Evolutionary conservation across 345 rosid species (phyloP).

Genomic region (Euphorbia pulcherrima): DNA sequence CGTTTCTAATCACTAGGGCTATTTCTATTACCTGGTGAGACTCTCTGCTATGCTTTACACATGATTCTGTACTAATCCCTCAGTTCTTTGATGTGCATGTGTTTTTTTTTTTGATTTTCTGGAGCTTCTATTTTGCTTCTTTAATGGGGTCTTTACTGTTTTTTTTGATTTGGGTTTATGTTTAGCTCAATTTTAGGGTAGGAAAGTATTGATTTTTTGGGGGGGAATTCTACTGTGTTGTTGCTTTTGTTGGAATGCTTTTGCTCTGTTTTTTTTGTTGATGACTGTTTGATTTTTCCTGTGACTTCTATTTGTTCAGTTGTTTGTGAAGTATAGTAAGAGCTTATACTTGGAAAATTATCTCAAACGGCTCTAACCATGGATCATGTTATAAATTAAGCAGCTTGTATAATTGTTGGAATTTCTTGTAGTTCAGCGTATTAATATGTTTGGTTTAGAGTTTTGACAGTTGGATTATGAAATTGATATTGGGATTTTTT

Average conservation of each 20-base stretch:
- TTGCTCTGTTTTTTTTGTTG: neutral
- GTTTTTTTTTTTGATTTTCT: neutral
- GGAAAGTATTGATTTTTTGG: neutral
- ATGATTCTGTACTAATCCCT: neutral
- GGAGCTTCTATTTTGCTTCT: constrained; percentile 1
- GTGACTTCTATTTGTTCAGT: neutral
- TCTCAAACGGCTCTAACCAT: neutral
- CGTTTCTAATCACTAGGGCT: neutral
- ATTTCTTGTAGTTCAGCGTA: neutral
- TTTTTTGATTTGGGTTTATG: neutral
- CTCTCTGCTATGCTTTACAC: neutral
- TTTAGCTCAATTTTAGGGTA: neutral
- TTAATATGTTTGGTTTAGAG: neutral
- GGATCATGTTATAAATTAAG: neutral
- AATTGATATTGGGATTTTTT: neutral
- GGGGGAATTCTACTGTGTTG: neutral
- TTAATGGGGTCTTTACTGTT: neutral
- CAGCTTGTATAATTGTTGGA: neutral
- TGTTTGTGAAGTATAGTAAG: neutral
- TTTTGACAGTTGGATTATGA: neutral
- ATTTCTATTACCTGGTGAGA: constrained; percentile 10
- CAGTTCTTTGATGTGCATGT: neutral
- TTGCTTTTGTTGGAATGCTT: neutral
- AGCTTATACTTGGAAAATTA: neutral
- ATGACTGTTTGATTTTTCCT: neutral